Conservation (phyloP, 768 basidiomycete species). For the Pleurotus djamor region DNA sequence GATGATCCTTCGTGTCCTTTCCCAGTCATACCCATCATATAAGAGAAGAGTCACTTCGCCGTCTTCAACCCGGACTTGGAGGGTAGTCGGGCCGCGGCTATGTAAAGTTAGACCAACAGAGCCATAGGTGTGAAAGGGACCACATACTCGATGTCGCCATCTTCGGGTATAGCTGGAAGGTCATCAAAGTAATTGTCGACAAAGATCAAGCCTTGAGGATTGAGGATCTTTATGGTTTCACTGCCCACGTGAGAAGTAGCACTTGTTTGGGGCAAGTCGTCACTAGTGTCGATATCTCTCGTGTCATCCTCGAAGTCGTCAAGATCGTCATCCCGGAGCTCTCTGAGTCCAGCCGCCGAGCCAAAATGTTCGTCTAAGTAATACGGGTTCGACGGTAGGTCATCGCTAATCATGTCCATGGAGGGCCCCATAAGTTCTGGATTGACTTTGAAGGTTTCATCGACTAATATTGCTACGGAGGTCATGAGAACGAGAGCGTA, state of each 20-base stretch:
- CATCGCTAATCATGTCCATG: conserved; percentile 89
- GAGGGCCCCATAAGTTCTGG: conserved; percentile 71
- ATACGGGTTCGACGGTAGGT: conserved; percentile 85
- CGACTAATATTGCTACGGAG: conserved; percentile 68
- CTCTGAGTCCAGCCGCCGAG: conserved; percentile 71
- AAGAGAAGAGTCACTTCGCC: conserved; percentile 69
- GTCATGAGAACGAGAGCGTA: not conserved
- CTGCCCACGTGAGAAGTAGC: conserved; percentile 68
- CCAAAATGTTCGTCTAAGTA: conserved; percentile 86
- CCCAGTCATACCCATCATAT: conserved; percentile 97
- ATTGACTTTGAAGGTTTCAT: conserved; percentile 71
- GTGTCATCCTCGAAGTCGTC: conserved; percentile 57
- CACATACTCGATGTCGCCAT: conserved; percentile 46
- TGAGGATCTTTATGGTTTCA: conserved; percentile 83
- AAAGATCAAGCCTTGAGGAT: conserved; percentile 57
- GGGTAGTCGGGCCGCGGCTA: conserved; percentile 43
- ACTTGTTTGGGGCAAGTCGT: conserved; percentile 28
- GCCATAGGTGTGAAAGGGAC: not conserved
- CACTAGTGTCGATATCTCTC: conserved; percentile 18
- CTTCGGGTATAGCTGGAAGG: conserved; percentile 52
- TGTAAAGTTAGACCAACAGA: not conserved
- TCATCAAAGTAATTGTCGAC: conserved; percentile 75
- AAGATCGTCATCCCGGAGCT: conserved; percentile 69
- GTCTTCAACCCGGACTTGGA: conserved; percentile 56
- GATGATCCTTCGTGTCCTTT: conserved; percentile 77